Base-by-base conservation (phyloP, 805 yeast genomes). In the Cyberlindnera sargentensis region DNA sequence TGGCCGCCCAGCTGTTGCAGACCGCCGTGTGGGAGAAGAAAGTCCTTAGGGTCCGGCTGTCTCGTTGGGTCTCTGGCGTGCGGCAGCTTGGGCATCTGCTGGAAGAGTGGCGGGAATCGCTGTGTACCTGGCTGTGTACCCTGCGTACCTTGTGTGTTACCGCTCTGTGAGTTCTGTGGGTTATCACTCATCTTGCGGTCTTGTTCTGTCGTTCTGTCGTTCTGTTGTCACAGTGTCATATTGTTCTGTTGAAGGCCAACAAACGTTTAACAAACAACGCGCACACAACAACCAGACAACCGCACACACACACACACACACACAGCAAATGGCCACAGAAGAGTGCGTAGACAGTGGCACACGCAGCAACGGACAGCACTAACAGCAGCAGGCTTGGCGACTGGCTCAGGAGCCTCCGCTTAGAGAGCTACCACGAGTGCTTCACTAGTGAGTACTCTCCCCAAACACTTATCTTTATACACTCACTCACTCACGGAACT, bases 1-100 rank as follows among this genome's bases (percentile, higher is more conserved):
- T 46, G 49, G 11, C 45, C 49, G 2, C 43, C 47, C 11, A 36
- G 35, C 24, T 41, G 44, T 15, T 39, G 41, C 24, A 46, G 39
- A 25, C 44, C 48, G 30, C 42, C 27, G 23, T 25, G 15, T 20
- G 36, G 24, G 31, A 24, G 8, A 26, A 24, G 8, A 11, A 20
- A 6, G 5, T 37, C 23, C 34, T 27, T 36, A 20, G 37, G 39
- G 11, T 31, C 35, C 7, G 26, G 9, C 30, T 38, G 34, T 6
- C 25, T 31, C 23, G 28, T 24, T 8, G 47, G 43, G 31, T 39
- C 37, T 23, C 39, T 41, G 4, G 45, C 42, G 25, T 47, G 49
- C 4, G 49, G 49, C 23, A 10, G 6, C 10, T 34, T 40, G 6
- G 49, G 46, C 23, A 43, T 39, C 31, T 34, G 32, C 5, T 26